Evolutionary conservation across 1,284 basidiomycete species (phyloP).

Genomic region (Ganoderma sp.): DNA sequence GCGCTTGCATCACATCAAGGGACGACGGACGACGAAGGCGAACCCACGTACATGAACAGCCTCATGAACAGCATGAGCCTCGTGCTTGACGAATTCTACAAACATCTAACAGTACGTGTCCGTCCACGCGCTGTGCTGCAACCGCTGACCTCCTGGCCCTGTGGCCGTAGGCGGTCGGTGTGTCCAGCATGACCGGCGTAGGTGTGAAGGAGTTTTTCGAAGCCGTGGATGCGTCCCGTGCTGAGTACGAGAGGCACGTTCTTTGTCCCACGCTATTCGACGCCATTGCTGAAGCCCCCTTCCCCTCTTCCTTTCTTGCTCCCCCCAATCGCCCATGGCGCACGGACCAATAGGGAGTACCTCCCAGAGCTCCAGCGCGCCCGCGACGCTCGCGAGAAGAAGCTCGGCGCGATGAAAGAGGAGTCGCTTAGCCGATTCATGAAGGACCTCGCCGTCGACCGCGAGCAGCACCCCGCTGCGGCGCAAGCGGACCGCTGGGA

Average conservation of each 20-base stretch:
- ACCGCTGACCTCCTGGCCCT: not conserved
- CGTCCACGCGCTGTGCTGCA: not conserved
- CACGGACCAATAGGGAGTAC: constrained; percentile 71
- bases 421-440: constrained; percentile 85
- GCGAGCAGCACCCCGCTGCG: constrained; percentile 58
- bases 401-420: constrained; percentile 72
- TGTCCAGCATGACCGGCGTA: constrained; percentile 93
- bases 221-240: constrained; percentile 86
- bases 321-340: not conserved
- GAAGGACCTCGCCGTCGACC: constrained; percentile 84
- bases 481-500: constrained; percentile 64
- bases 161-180: constrained; percentile 81
- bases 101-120: constrained; percentile 82
- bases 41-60: constrained; percentile 97
- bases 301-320: not conserved
- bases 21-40: constrained; percentile 81
- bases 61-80: constrained; percentile 99
- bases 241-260: constrained; percentile 86
- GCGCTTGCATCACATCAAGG: constrained; percentile 71
- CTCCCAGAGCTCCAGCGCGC: constrained; percentile 87
- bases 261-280: not conserved
- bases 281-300: not conserved
- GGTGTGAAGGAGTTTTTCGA: constrained; percentile 92
- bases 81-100: constrained; percentile 98
- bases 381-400: constrained; percentile 62